These are phyloP conservation scores for Evernia prunastri DNA, from an alignment of 495 filamentous ascomycete genomes.

Conservation along the genomic window DNA sequence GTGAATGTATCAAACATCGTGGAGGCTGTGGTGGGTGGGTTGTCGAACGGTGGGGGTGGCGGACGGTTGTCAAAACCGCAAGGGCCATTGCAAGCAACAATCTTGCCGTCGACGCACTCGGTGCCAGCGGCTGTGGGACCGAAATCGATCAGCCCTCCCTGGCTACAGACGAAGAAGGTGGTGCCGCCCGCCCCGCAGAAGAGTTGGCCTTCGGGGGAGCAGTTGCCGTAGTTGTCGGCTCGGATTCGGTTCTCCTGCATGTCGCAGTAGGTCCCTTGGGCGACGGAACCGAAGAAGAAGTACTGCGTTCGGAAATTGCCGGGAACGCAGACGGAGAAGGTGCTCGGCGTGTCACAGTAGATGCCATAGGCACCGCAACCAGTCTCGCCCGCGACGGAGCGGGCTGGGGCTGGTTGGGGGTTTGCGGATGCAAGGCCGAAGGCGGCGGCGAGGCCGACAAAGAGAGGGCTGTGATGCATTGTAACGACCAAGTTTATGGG, in stretches of 20 bases:
- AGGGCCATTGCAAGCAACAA: conserved; percentile 1
- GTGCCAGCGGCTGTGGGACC: conserved; percentile 1
- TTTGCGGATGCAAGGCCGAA: background rate
- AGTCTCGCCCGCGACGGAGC: background rate
- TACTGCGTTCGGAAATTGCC: conserved; percentile 8
- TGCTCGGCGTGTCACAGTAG: background rate
- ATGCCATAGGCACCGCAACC: background rate
- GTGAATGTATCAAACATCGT: background rate
- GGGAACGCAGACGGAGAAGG: conserved; percentile 31
- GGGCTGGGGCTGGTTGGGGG: background rate
- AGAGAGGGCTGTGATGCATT: background rate
- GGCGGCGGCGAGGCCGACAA: background rate
- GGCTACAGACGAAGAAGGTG: conserved; percentile 5
- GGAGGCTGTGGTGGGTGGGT: background rate
- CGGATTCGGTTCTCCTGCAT: background rate
- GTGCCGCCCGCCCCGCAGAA: background rate
- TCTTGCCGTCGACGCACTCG: background rate
- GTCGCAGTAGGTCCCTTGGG: conserved; percentile 10
- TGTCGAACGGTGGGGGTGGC: too few relatives aligned
- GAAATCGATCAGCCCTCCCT: conserved; percentile 5
- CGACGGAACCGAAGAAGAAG: conserved; percentile 1
- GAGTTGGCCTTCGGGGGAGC: background rate
- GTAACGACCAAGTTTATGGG: background rate
- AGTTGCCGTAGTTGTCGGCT: conserved; percentile 9
- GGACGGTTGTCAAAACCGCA: background rate